Percentiles rank a stretch among this genome's conserved stretches.
phyloP scores from a whole-genome alignment of 176 grass and related monocot genomes.

The sorghum (Sorghum bicolor) region DNA sequence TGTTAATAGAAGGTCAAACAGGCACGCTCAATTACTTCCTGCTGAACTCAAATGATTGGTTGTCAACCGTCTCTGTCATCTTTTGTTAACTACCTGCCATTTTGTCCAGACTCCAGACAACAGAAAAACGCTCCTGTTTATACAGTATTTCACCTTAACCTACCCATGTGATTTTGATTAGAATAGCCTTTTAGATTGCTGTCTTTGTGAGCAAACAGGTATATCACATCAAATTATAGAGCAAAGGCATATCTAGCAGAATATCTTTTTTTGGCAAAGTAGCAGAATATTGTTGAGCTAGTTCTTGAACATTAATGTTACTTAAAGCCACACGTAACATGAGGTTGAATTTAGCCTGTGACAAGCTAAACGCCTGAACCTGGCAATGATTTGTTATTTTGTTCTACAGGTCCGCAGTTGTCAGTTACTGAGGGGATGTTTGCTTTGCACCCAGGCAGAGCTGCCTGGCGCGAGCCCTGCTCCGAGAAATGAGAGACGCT shows the following conservation, averaged over 20 bases:
- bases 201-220: background rate
- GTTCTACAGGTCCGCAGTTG: background rate
- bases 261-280: background rate
- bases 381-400: background rate
- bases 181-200: background rate
- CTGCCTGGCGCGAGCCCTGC: background rate
- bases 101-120: background rate
- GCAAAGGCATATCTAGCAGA: background rate
- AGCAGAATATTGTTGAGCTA: background rate
- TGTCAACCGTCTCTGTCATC: background rate
- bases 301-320: background rate
- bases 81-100: background rate
- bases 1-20: background rate
- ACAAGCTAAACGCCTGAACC: background rate
- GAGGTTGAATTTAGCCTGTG: background rate
- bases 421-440: background rate
- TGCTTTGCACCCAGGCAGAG: background rate
- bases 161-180: slow-evolving; percentile 1
- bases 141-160: background rate
- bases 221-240: background rate
- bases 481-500: background rate
- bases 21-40: background rate
- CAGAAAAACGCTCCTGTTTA: background rate
- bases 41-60: background rate
- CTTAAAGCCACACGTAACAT: background rate